These are phyloP conservation scores for Verticillium zaregamsianum DNA, from an alignment of 2,329 filamentous ascomycete species.

Conservation along the genomic window DNA sequence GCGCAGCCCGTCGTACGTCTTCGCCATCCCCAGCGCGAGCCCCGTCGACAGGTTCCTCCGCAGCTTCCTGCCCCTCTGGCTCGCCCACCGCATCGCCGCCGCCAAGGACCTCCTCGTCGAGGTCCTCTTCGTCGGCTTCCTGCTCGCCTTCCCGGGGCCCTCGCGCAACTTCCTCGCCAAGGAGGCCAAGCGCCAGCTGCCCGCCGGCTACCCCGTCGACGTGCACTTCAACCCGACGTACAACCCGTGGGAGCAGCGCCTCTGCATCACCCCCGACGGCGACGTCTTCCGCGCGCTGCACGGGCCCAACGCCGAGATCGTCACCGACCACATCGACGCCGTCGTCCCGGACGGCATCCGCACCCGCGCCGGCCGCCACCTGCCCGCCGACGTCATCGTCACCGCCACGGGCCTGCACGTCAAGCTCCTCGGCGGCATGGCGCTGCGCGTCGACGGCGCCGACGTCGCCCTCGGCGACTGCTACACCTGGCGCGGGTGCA, in stretches of 20 bases:
- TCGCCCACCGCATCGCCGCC: constrained; percentile 43
- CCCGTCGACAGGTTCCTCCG: constrained; percentile 30
- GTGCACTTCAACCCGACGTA: constrained; percentile 63
- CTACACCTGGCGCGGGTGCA: constrained; percentile 59
- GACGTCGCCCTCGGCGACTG: constrained; percentile 42
- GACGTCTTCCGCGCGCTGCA: constrained; percentile 52
- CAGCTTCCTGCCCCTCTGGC: constrained; percentile 39
- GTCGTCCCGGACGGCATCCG: constrained; percentile 44
- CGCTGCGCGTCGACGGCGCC: constrained; percentile 49
- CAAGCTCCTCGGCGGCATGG: constrained; percentile 49
- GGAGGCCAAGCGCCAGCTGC: constrained; percentile 45
- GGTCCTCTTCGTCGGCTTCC: constrained; percentile 43
- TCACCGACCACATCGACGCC: constrained; percentile 48
- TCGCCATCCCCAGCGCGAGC: constrained; percentile 44
- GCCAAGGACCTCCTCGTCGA: constrained; percentile 44
- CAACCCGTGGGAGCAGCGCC: constrained; percentile 67
- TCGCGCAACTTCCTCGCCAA: constrained; percentile 43
- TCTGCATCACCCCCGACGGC: constrained; percentile 61
- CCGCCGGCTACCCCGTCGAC: constrained; percentile 47
- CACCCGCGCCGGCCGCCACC: constrained; percentile 40
- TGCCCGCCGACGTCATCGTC: constrained; percentile 63
- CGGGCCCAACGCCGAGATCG: constrained; percentile 38
- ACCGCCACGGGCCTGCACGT: constrained; percentile 65
- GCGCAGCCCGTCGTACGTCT: constrained; percentile 68
- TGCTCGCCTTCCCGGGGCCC: constrained; percentile 46